phyloP scores from a whole-genome alignment of 192 early-diverging fungal species.

The Backusella tuberculispora region DNA sequence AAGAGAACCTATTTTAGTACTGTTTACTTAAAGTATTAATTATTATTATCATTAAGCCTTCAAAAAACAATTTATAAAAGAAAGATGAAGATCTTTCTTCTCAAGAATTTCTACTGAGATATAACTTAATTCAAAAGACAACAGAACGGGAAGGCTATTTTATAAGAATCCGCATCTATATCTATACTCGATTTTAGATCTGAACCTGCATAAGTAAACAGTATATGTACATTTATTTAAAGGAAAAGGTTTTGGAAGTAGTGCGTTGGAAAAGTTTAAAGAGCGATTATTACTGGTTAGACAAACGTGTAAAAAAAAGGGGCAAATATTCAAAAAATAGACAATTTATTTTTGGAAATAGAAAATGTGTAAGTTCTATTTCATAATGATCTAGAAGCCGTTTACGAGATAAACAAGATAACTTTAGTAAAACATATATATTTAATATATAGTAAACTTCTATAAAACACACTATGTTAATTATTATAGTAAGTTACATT shows the following conservation, averaged over 20 bases:
- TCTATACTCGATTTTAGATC: not conserved
- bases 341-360: not conserved
- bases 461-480: not conserved
- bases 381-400: not conserved
- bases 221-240: not conserved
- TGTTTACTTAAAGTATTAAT: not conserved
- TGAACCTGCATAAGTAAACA: not conserved
- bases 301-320: constrained; percentile 2
- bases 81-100: not conserved
- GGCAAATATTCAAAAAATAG: not conserved
- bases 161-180: not conserved
- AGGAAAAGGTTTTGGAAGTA: not conserved
- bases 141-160: no score
- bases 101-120: not conserved
- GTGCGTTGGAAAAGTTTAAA: not conserved
- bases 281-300: not conserved
- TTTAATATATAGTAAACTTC: not conserved
- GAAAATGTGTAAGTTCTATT: not conserved
- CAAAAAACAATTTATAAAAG: not conserved
- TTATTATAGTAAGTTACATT: not conserved
- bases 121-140: not conserved
- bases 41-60: not conserved
- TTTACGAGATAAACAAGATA: not conserved
- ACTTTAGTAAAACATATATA: not conserved
- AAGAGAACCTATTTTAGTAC: not conserved